Conservation (phyloP, 108 stramenopile species). For the Discostella stelligeroides region DNA sequence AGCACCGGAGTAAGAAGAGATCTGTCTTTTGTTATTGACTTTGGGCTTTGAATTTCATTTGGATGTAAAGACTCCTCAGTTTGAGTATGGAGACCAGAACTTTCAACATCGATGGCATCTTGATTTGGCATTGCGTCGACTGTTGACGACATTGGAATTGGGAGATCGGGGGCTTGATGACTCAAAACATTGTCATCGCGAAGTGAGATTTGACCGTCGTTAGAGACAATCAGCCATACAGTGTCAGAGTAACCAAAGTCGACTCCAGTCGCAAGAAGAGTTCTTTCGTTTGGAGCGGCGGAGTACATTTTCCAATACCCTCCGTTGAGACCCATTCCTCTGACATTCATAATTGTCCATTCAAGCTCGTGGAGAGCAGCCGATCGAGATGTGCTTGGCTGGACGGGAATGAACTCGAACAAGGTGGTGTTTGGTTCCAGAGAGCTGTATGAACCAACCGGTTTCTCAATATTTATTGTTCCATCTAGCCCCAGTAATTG, state of each 20-base stretch:
- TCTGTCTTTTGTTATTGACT: too few species aligned
- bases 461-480: slow-evolving; percentile 19
- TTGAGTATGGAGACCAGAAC: too few species aligned
- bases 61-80: too few species aligned
- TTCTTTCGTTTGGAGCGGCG: neutral
- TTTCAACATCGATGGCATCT: too few species aligned
- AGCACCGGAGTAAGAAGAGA: neutral
- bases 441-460: slow-evolving; percentile 16
- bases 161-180: neutral
- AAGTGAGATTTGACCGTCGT: neutral
- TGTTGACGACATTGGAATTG: neutral
- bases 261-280: neutral
- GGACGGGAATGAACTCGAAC: slow-evolving; percentile 15
- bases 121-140: neutral
- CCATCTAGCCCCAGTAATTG: slow-evolving; percentile 12
- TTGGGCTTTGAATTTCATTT: too few species aligned
- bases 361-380: neutral
- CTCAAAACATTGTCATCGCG: neutral
- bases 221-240: neutral
- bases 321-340: slow-evolving; percentile 7
- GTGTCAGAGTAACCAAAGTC: slow-evolving; percentile 11
- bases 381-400: neutral
- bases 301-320: slow-evolving; percentile 16
- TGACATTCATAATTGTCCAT: slow-evolving; percentile 15
- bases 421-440: slow-evolving; percentile 8